Conservation (phyloP, 1,139 yeast species). For the Geotrichum klebahnii region DNA sequence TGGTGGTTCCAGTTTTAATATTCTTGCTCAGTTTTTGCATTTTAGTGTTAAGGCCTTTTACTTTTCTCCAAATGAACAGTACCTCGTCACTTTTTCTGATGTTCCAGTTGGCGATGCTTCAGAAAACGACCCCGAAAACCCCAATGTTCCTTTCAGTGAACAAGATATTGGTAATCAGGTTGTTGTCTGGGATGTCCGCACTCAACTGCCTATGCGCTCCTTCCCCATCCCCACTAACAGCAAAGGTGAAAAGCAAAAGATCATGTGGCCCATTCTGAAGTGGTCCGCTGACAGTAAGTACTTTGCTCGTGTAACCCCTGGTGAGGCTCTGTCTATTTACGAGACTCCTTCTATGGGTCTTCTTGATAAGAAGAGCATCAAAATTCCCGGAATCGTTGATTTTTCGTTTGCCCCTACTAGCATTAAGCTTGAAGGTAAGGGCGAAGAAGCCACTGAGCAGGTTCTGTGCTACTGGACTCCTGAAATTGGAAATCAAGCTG, state of each 20-base stretch:
- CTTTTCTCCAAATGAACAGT: constrained; percentile 89
- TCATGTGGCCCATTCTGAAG: constrained; percentile 96
- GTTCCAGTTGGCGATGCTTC: constrained; percentile 72
- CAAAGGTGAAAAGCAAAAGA: constrained; percentile 41
- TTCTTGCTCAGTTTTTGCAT: constrained; percentile 77
- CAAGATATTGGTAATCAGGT: constrained; percentile 91
- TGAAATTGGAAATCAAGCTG: constrained; percentile 86
- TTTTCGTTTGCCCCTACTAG: constrained; percentile 95
- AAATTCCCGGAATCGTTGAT: constrained; percentile 81
- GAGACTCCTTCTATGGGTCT: constrained; percentile 67
- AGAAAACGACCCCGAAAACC: constrained; percentile 54
- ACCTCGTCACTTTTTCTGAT: constrained; percentile 85
- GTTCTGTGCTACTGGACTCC: constrained; percentile 95
- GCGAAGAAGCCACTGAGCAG: constrained; percentile 50
- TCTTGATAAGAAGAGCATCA: constrained; percentile 79
- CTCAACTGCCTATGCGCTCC: constrained; percentile 81
- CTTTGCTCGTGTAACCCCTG: constrained; percentile 94
- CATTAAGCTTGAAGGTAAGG: constrained; percentile 57
- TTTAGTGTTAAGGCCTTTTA: constrained; percentile 86
- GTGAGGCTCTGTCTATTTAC: constrained; percentile 78
- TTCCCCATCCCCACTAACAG: constrained; percentile 64
- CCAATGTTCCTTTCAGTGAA: constrained; percentile 74
- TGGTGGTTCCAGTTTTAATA: constrained; percentile 79
- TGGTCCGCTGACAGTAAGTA: constrained; percentile 94
- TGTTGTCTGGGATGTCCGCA: constrained; percentile 86